Percentiles rank a stretch among this genome's conserved stretches.
Conservation (phyloP, 106 monocot species). For the Narthecium ossifragum region DNA sequence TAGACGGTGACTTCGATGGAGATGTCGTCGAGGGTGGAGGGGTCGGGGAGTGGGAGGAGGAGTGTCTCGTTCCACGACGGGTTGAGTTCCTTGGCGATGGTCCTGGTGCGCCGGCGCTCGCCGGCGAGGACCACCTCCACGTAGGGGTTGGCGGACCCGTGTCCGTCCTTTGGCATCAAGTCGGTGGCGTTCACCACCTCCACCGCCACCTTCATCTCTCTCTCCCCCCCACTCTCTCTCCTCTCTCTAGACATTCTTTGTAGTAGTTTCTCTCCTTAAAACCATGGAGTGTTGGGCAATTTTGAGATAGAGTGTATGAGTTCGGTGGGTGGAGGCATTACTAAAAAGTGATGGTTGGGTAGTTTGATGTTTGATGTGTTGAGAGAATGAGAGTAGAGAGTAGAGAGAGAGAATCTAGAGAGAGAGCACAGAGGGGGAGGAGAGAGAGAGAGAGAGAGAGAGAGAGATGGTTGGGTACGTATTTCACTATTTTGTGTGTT, state of each 20-base stretch:
- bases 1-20: conserved; percentile 61
- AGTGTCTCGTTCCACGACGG: conserved; percentile 74
- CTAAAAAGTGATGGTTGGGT: no score
- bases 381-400: no score
- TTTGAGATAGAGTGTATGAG: no score
- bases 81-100: conserved; percentile 50
- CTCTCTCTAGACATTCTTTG: neutral
- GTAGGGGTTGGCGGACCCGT: conserved; percentile 63
- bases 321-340: no score
- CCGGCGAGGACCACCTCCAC: conserved; percentile 72
- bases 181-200: conserved; percentile 70
- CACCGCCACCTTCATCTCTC: conserved; percentile 51
- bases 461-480: neutral
- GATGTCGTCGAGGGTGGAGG: conserved; percentile 22
- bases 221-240: neutral
- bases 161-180: conserved; percentile 73
- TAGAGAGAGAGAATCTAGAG: no score
- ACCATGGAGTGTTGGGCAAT: no score
- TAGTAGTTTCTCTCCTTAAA: neutral
- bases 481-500: no score
- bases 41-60: conserved; percentile 55
- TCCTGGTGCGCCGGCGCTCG: conserved; percentile 58
- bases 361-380: no score
- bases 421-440: neutral
- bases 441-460: neutral